A percentile compares a stretch with the other conserved stretches of the same genome.
phyloP scores from a whole-genome alignment of 169 alveolate genomes.

The Plasmodium malariae region DNA sequence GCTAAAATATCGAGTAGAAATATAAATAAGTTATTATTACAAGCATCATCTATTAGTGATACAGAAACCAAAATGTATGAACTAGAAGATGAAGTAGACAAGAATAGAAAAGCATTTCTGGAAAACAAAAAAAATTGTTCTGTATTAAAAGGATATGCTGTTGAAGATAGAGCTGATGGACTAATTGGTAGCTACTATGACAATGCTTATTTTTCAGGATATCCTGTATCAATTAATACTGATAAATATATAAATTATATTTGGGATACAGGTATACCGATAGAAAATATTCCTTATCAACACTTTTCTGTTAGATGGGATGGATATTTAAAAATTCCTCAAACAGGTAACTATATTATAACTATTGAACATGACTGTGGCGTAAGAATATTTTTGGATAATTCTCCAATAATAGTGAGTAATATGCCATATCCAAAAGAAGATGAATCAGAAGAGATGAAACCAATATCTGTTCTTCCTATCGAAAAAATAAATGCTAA shows the following conservation, averaged over 20 bases:
- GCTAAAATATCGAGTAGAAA: conserved; percentile 77
- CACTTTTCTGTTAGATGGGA: conserved; percentile 92
- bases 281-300: conserved; percentile 88
- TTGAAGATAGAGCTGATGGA: conserved; percentile 86
- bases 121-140: conserved; percentile 58
- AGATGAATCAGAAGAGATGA: conserved; percentile 81
- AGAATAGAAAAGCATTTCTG: conserved; percentile 40
- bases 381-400: conserved; percentile 90
- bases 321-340: conserved; percentile 89
- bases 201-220: conserved; percentile 87
- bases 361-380: conserved; percentile 90
- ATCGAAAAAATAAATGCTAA: conserved; percentile 84
- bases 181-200: conserved; percentile 86
- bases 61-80: conserved; percentile 32
- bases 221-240: conserved; percentile 84
- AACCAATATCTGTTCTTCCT: conserved; percentile 81
- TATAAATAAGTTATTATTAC: conserved; percentile 41
- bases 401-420: conserved; percentile 87
- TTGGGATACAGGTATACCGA: conserved; percentile 87
- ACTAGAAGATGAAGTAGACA: conserved; percentile 71
- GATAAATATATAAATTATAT: conserved; percentile 79
- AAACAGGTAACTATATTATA: conserved; percentile 87
- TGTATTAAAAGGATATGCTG: conserved; percentile 67
- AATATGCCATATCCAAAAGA: conserved; percentile 88
- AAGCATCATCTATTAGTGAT: conserved; percentile 51